These are phyloP conservation scores for Rutstroemia sp. DNA, from an alignment of 2,329 filamentous ascomycete genomes.

Conservation along the genomic window DNA sequence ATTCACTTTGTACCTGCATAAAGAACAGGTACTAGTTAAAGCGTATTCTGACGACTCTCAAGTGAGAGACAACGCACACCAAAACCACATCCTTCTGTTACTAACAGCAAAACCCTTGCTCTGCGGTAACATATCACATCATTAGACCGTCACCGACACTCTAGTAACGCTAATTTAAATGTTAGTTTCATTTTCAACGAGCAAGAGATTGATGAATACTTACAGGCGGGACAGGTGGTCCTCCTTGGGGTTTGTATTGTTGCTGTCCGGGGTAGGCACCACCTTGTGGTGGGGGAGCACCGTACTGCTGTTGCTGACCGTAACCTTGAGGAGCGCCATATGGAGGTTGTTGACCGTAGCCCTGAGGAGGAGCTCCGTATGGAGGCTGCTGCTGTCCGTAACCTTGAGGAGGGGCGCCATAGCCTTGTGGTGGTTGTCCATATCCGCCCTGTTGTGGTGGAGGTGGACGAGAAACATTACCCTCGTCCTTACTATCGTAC, in stretches of 20 bases:
- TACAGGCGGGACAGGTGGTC: constrained; percentile 1
- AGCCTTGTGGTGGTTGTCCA: constrained; percentile 14
- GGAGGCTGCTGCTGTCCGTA: constrained; percentile 3
- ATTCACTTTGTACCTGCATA: too few relatives aligned
- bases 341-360: constrained; percentile 22
- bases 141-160: too few relatives aligned
- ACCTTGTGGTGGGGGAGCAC: neutral
- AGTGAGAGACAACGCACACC: too few relatives aligned
- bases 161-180: too few relatives aligned
- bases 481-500: constrained; percentile 58
- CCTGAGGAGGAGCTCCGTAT: constrained; percentile 25
- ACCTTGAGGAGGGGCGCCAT: constrained; percentile 4
- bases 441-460: constrained; percentile 17
- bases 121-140: too few relatives aligned
- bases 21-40: too few relatives aligned
- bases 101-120: too few relatives aligned
- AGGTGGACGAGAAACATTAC: neutral
- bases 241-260: constrained; percentile 3
- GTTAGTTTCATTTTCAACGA: too few relatives aligned
- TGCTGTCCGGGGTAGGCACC: constrained; percentile 5
- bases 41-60: too few relatives aligned
- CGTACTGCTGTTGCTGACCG: neutral
- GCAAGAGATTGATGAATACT: neutral
- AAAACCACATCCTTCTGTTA: too few relatives aligned
- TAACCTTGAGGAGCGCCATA: constrained; percentile 6